Percentiles rank a stretch among this genome's conserved stretches.
phyloP scores from a whole-genome alignment of 2,329 filamentous ascomycete species.

The Aspergillus puulaauensis region DNA sequence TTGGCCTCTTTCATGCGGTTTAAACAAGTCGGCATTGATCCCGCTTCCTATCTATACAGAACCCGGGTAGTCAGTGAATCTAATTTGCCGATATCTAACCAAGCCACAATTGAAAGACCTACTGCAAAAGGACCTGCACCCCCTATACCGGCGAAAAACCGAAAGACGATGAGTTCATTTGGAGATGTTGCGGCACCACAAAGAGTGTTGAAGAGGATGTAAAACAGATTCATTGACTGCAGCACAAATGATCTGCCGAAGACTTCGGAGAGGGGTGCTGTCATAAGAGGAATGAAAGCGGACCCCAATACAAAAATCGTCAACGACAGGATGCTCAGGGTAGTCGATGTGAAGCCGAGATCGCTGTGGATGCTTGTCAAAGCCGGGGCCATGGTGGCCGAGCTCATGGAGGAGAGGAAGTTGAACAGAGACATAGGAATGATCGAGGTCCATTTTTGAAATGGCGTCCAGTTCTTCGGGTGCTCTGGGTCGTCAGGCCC shows the following conservation, averaged over 20 bases:
- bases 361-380: constrained; percentile 52
- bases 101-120: constrained; percentile 32
- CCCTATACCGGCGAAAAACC: constrained; percentile 60
- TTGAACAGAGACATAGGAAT: constrained; percentile 57
- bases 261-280: constrained; percentile 17
- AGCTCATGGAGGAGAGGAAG: constrained; percentile 62
- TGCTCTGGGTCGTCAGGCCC: constrained; percentile 47
- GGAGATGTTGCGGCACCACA: constrained; percentile 41
- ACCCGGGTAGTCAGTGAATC: constrained; percentile 38
- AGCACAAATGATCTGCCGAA: constrained; percentile 15
- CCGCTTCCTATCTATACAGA: too few species aligned
- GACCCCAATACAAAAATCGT: constrained; percentile 57
- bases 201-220: constrained; percentile 15
- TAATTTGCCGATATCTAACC: too few species aligned
- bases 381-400: constrained; percentile 57
- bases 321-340: constrained; percentile 49
- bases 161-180: constrained; percentile 45
- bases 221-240: constrained; percentile 16
- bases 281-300: constrained; percentile 31
- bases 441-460: constrained; percentile 57
- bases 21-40: constrained; percentile 53
- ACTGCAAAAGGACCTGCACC: constrained; percentile 44
- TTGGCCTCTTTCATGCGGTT: constrained; percentile 60
- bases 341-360: constrained; percentile 46
- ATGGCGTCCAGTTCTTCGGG: constrained; percentile 55